A percentile compares a stretch with the other conserved stretches of the same genome.
phyloP scores from a whole-genome alignment of 352 stramenopile species.

The Halophytophthora polymorphica region DNA sequence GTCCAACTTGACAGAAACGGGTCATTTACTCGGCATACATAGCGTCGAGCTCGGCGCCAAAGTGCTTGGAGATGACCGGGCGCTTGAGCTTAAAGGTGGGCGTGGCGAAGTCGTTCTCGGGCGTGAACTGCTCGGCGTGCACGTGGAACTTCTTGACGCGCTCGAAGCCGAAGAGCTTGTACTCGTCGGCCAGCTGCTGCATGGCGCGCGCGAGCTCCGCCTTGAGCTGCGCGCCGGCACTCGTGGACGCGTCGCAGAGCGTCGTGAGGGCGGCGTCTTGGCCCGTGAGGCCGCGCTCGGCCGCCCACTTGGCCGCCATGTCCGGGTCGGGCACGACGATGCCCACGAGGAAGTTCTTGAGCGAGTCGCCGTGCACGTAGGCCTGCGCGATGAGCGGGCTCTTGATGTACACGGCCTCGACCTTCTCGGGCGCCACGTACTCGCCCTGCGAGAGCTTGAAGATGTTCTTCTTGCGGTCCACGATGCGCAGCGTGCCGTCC shows the following conservation, averaged over 20 bases:
- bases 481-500: slow-evolving; percentile 88
- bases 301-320: slow-evolving; percentile 73
- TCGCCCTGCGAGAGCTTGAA: slow-evolving; percentile 94
- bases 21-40: slow-evolving; percentile 76
- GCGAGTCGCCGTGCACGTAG: slow-evolving; percentile 95
- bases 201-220: slow-evolving; percentile 79
- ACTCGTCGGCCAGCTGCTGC: slow-evolving; percentile 46
- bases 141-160: slow-evolving; percentile 87
- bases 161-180: slow-evolving; percentile 91
- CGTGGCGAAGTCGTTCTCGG: slow-evolving; percentile 93
- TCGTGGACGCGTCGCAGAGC: slow-evolving; percentile 9
- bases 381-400: slow-evolving; percentile 88
- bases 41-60: slow-evolving; percentile 68
- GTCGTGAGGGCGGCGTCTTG: slow-evolving; percentile 23
- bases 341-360: slow-evolving; percentile 91
- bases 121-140: slow-evolving; percentile 80
- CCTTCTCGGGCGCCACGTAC: slow-evolving; percentile 96
- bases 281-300: slow-evolving; percentile 35
- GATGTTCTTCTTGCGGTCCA: slow-evolving; percentile 93
- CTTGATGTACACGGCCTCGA: slow-evolving; percentile 94
- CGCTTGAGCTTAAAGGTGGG: slow-evolving; percentile 97
- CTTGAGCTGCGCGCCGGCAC: slow-evolving; percentile 23
- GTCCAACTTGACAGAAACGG: too few relatives aligned
- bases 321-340: slow-evolving; percentile 94
- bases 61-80: slow-evolving; percentile 83